Percentiles rank a stretch among this genome's conserved stretches.
Evolutionary conservation across 148 eudicot genomes (phyloP).

Genomic region (Selenicereus undatus): DNA sequence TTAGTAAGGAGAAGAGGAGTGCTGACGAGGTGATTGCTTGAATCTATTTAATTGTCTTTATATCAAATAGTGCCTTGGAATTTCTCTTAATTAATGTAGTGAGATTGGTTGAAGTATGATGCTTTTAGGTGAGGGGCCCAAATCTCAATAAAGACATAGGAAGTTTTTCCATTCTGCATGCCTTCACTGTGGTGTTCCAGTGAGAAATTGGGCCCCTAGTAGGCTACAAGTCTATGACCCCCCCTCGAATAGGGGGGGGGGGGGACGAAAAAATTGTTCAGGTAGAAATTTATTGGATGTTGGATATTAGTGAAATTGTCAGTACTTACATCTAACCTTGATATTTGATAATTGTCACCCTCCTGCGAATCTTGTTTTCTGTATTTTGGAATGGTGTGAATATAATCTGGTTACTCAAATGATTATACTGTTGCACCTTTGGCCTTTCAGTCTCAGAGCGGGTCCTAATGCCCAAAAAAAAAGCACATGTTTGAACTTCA

Average conservation of each 20-base stretch:
- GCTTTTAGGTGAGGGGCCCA: neutral
- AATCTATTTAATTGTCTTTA: neutral
- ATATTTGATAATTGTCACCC: neutral
- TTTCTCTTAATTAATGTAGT: neutral
- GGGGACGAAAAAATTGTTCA: neutral
- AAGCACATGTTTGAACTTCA: neutral
- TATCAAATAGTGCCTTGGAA: neutral
- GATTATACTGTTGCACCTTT: neutral
- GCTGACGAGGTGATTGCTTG: conserved; percentile 72
- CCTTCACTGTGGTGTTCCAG: neutral
- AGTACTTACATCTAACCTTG: neutral
- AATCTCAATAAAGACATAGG: too few relatives aligned
- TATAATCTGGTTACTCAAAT: neutral
- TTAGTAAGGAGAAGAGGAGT: conserved; percentile 76
- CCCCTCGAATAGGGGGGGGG: too few relatives aligned
- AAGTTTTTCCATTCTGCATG: too few relatives aligned
- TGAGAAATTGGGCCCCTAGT: neutral
- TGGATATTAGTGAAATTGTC: neutral
- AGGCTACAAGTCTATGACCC: neutral
- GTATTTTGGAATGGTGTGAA: neutral
- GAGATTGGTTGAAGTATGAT: neutral
- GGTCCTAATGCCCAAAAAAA: neutral
- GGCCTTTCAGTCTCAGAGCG: neutral
- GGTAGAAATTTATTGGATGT: neutral
- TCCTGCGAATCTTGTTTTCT: neutral